Evolutionary conservation across 108 stramenopile species (phyloP), one percentile per base, ranked within the genome.

Genomic region (Skeletonema tropicum): DNA sequence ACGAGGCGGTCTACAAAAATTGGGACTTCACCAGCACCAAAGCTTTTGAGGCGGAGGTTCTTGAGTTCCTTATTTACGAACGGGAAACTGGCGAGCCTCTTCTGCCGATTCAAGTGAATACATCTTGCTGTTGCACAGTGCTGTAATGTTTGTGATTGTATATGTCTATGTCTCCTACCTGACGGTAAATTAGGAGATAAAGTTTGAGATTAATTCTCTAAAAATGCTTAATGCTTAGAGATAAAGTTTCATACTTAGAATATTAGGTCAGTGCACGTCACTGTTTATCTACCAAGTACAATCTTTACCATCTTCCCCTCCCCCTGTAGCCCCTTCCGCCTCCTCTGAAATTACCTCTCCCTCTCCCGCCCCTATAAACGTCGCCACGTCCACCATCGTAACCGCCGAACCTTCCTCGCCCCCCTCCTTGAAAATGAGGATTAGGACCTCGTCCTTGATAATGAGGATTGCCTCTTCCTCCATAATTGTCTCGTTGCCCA

Each of bases 21-120:
- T 95, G 94, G 94, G 88, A 92, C 68, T 92, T 88, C 86, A 95
- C 94, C 12, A 95, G 89, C 68, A 82, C 87, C 14, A 81, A 83
- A 64, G 89, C 88, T 10, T 95, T 88, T 82, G 84, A 86, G 38
- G 82, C 91, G 5, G 94, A 95, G 66, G 94, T 95, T 17, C 92
- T 92, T 74, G 91, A 95, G 62, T 91, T 92, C 73, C 77, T 95
- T 58, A 95, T 95, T 60, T 92, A 95, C 70, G 94, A 95, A 71
- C 76, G 91, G 75, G 83, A 84, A 64, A 90, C 90, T 52, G 94
- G 94, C 14, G 62, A 90, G 58, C 94, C 94, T 29, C 79, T 95
- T 8, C 61, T 92, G 48, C 94, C 94, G 3, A 73, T 90, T 46
- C n/a, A 62, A 46, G 73, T 78, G 14, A 65, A 84, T 26, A 48